phyloP scores from a whole-genome alignment of 257 asterid species.

The Lantana camara region DNA sequence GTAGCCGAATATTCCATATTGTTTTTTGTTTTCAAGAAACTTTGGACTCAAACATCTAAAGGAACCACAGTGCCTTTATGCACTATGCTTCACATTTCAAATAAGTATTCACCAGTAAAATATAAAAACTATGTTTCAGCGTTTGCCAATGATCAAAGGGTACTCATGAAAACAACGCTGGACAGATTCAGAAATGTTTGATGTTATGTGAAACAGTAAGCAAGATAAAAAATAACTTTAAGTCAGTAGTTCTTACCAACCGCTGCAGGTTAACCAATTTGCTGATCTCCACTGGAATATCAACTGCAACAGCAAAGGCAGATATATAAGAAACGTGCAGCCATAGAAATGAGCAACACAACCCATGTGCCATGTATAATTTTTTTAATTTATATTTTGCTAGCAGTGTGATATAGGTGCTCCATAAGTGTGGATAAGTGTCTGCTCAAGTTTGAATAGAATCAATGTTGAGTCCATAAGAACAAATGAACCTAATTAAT shows the following conservation, averaged over 20 bases:
- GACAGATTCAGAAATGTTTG: not conserved
- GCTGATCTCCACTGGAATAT: constrained; percentile 77
- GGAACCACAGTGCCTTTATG: not conserved
- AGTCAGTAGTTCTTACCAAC: constrained; percentile 59
- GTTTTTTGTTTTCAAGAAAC: not conserved
- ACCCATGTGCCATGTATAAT: constrained; percentile 7
- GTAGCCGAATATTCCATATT: not conserved
- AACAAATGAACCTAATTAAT: constrained; percentile 3
- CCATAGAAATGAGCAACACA: constrained; percentile 1
- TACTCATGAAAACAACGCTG: not conserved
- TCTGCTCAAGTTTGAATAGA: constrained; percentile 1
- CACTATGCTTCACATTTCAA: not conserved
- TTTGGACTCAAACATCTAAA: not conserved
- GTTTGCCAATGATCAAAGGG: not conserved
- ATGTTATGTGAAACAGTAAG: constrained; percentile 5
- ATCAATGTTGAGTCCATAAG: not conserved
- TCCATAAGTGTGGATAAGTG: constrained; percentile 4
- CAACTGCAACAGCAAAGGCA: constrained; percentile 57
- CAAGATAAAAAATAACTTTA: not conserved
- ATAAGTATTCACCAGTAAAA: not conserved
- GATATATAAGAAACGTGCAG: constrained; percentile 24
- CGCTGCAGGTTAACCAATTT: constrained; percentile 89
- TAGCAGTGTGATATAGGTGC: not conserved
- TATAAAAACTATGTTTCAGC: constrained; percentile 1
- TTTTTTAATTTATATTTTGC: constrained; percentile 2